Percentiles rank a stretch among this genome's conserved stretches.
Conservation (phyloP, 1,284 basidiomycete species). For the Sphagnurus paluster region DNA sequence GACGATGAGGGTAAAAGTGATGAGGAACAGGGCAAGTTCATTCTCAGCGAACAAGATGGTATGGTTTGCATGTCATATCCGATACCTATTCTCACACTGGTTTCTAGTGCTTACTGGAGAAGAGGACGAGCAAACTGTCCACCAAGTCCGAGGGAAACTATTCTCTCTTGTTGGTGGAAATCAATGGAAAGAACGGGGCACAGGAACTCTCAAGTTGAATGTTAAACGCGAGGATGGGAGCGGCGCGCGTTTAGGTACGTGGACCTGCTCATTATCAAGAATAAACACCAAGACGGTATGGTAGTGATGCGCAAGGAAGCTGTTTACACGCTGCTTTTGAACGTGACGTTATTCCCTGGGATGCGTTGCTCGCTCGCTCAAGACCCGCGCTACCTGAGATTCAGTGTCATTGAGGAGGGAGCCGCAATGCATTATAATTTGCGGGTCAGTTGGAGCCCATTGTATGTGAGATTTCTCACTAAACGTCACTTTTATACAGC, state of each 20-base stretch:
- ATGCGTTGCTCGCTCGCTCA: conserved; percentile 81
- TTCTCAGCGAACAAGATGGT: conserved; percentile 73
- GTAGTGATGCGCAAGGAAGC: conserved; percentile 96
- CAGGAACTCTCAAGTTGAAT: conserved; percentile 81
- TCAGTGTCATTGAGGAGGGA: conserved; percentile 75
- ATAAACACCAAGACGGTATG: not conserved
- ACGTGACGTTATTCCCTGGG: conserved; percentile 83
- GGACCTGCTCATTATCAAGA: not conserved
- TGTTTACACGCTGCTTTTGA: conserved; percentile 82
- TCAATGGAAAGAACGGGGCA: conserved; percentile 89
- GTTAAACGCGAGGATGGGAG: conserved; percentile 66
- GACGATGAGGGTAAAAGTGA: conserved; percentile 53
- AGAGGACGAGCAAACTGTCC: conserved; percentile 86
- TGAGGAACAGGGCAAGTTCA: conserved; percentile 44
- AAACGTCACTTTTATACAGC: conserved; percentile 33
- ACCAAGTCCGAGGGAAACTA: conserved; percentile 85
- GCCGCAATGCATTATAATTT: conserved; percentile 73
- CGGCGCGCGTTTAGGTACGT: conserved; percentile 75
- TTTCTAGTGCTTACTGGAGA: conserved; percentile 82
- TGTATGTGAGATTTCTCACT: not conserved
- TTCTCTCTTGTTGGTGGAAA: conserved; percentile 66
- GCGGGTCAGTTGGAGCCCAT: conserved; percentile 50
- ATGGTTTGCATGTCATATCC: conserved; percentile 25
- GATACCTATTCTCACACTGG: not conserved
- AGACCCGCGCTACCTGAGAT: conserved; percentile 78